Conservation (phyloP, 2,329 filamentous ascomycete species). For the Aureobasidium sp. region DNA sequence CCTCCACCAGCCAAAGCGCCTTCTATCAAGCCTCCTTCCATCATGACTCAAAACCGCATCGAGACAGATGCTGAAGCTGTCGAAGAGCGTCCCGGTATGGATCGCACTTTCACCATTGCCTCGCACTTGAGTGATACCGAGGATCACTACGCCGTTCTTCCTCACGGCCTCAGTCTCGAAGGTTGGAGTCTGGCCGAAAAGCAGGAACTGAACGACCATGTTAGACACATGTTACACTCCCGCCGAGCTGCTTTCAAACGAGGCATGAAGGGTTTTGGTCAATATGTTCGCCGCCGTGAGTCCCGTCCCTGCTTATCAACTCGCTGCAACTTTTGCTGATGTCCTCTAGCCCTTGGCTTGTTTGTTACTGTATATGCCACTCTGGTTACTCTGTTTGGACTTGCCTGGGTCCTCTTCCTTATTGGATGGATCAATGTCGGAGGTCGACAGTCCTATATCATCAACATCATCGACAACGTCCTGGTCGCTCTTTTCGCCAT, state of each 20-base stretch:
- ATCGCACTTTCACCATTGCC: conserved; percentile 44
- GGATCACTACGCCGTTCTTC: conserved; percentile 70
- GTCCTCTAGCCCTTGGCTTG: conserved; percentile 59
- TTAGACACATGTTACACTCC: conserved; percentile 82
- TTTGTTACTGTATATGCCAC: conserved; percentile 77
- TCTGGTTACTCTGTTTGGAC: conserved; percentile 75
- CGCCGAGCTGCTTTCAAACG: conserved; percentile 72
- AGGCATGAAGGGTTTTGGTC: conserved; percentile 68
- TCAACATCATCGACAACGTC: conserved; percentile 50
- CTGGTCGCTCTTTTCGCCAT: conserved; percentile 58
- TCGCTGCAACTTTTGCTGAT: background rate
- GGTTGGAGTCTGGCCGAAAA: conserved; percentile 72
- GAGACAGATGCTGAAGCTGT: conserved; percentile 14
- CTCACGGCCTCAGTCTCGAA: conserved; percentile 63
- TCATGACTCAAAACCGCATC: conserved; percentile 4
- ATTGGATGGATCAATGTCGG: conserved; percentile 83
- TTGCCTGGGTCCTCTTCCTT: conserved; percentile 85
- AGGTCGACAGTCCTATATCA: conserved; percentile 56
- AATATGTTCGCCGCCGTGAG: conserved; percentile 67
- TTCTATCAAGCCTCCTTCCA: conserved; percentile 19
- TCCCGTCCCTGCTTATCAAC: conserved; percentile 17
- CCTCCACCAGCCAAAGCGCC: conserved; percentile 19
- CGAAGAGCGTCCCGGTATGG: background rate
- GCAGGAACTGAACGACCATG: conserved; percentile 73
- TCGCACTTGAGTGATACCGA: conserved; percentile 62